phyloP scores from a whole-genome alignment of 2,329 filamentous ascomycete species.

The Lachnum nothofagi region DNA sequence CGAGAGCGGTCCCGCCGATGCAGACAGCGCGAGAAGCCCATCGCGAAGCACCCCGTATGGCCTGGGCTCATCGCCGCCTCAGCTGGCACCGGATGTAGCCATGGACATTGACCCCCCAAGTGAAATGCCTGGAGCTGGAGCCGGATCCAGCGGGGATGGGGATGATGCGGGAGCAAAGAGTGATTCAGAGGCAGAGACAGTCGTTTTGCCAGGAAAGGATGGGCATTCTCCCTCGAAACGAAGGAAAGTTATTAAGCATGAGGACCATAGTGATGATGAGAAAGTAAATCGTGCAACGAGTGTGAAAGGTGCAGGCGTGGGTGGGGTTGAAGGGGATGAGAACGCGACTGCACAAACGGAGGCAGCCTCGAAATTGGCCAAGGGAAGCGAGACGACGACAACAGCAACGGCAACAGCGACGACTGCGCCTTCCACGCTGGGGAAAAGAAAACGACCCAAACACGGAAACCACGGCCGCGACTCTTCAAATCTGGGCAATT shows the following conservation, averaged over 20 bases:
- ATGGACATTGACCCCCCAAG: slow-evolving; percentile 23
- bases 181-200: slow-evolving; percentile 68
- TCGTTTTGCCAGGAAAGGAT: slow-evolving; percentile 62
- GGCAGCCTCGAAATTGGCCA: slow-evolving; percentile 6
- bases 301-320: slow-evolving; percentile 6
- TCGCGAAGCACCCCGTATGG: slow-evolving; percentile 23
- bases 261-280: slow-evolving; percentile 57
- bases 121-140: background rate
- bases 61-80: slow-evolving; percentile 31
- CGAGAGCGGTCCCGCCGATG: slow-evolving; percentile 14
- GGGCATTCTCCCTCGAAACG: slow-evolving; percentile 59
- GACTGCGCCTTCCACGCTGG: slow-evolving; percentile 32
- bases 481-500: slow-evolving; percentile 30
- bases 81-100: slow-evolving; percentile 14
- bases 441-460: slow-evolving; percentile 48
- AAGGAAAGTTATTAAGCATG: slow-evolving; percentile 57
- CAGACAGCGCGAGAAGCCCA: slow-evolving; percentile 20
- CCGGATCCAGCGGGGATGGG: slow-evolving; percentile 1
- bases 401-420: slow-evolving; percentile 25
- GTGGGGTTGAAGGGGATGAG: background rate
- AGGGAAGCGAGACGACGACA: slow-evolving; percentile 24
- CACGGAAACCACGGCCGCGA: slow-evolving; percentile 21
- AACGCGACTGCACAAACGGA: background rate
- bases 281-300: slow-evolving; percentile 27
- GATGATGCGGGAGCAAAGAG: slow-evolving; percentile 41